Evolutionary conservation across 441 rosid species (phyloP), one percentile per base, ranked within the genome.

Genomic region (Macaranga tanarius): DNA sequence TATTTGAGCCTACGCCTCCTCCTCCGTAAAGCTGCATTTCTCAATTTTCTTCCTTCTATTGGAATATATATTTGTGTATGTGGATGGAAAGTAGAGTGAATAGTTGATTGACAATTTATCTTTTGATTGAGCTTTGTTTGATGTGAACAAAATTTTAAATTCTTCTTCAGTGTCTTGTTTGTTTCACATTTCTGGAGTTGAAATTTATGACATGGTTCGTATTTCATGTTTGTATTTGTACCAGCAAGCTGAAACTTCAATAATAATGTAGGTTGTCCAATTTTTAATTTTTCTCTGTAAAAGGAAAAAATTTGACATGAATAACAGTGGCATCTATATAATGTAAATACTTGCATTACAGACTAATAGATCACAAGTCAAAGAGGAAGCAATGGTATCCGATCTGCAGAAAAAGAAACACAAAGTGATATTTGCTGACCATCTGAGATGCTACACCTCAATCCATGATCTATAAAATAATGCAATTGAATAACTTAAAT

Each of bases 1-100:
- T 88, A 34, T 86, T 86, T 65, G 86, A 82, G 60, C 79, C 86
- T 4, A 84, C 73, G 63, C 76, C 83, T 45, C 86, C 92, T 3
- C 84, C 79, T 69, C 85, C 79, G 2, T 84, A 60, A 66, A 56
- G 62, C 65, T 65, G 66, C 71, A 28, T 55, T 69, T 75, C 59
- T 23, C 0, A 8, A 16, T 16, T 45, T 11, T 38, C 9, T n/a
- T 48, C 15, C 25, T 28, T 59, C 42, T 10, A 19, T 50, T 31
- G 25, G 55, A 5, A 50, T 48, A 47, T 42, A 13, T 61, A 38
- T 73, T 61, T 59, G 62, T 44, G 9, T 45, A 23, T n/a, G 67
- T 2, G 65, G 31, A 54, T 13, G 2, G 31, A 63, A 62, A 69
- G 17, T 5, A 28, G n/a, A 26, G 15, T 44, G 45, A 7, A 50